A percentile compares a stretch with the other conserved stretches of the same genome.
phyloP scores from a whole-genome alignment of 441 rosid species.

The Francoa sonchifolia region DNA sequence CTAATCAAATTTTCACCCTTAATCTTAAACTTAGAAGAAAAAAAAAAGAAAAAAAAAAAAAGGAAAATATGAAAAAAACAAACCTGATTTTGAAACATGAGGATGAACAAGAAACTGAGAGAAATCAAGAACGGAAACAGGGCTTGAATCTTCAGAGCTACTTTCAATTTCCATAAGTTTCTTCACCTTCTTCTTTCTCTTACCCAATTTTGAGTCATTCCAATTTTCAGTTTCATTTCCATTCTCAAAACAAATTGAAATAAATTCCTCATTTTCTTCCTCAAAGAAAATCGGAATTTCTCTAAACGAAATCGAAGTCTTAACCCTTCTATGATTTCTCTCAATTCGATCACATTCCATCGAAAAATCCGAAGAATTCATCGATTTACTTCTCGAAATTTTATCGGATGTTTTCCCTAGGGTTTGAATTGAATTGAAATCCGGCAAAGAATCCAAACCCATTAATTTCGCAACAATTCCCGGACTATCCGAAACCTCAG shows the following conservation, averaged over 20 bases:
- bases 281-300: conserved; percentile 35
- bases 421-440: neutral
- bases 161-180: conserved; percentile 27
- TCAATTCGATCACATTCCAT: conserved; percentile 13
- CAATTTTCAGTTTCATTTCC: neutral
- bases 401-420: conserved; percentile 11
- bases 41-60: too few species aligned
- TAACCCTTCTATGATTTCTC: conserved; percentile 22
- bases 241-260: conserved; percentile 49
- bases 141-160: conserved; percentile 64
- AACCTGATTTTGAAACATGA: conserved; percentile 27
- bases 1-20: too few species aligned
- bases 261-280: conserved; percentile 50
- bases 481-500: conserved; percentile 17
- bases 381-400: conserved; percentile 37
- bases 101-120: conserved; percentile 28
- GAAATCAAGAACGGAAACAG: conserved; percentile 85
- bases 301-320: conserved; percentile 24
- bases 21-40: too few species aligned
- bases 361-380: conserved; percentile 25
- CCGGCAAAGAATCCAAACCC: conserved; percentile 46
- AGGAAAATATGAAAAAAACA: conserved; percentile 6
- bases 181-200: conserved; percentile 13
- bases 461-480: conserved; percentile 63
- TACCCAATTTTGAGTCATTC: conserved; percentile 16